phyloP scores from a whole-genome alignment of 306 rosid species.

The Chamaecrista fasciculata region DNA sequence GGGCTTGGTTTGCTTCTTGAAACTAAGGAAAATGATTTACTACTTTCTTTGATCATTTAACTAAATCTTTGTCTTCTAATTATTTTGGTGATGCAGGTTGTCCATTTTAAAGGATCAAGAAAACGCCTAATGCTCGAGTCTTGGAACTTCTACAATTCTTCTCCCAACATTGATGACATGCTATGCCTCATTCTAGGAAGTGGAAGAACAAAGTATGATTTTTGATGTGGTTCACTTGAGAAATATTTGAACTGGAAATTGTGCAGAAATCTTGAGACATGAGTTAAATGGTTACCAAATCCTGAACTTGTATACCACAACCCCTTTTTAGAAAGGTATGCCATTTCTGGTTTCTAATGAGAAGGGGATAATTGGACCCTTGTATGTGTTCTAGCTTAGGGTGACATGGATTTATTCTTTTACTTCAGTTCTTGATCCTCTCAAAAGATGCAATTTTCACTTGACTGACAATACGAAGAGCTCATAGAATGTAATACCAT shows the following conservation, averaged over 20 bases:
- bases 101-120: conserved; percentile 98
- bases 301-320: neutral
- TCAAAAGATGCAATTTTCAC: neutral
- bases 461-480: neutral
- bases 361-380: neutral
- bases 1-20: neutral
- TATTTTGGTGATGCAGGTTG: conserved; percentile 49
- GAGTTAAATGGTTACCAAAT: neutral
- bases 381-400: no score
- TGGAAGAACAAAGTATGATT: conserved; percentile 89
- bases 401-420: neutral
- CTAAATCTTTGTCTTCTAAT: neutral
- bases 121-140: conserved; percentile 93
- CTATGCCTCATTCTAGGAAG: conserved; percentile 78
- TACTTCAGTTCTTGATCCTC: neutral
- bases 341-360: neutral
- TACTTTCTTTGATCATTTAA: neutral
- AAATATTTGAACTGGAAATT: neutral
- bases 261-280: neutral
- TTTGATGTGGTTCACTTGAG: conserved; percentile 36
- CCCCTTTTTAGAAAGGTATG: neutral
- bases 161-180: conserved; percentile 59
- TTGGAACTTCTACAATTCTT: conserved; percentile 76
- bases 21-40: neutral
- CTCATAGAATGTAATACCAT: neutral